A percentile compares a stretch with the other conserved stretches of the same genome.
Conservation (phyloP, 75 land plant species). For the Selaginella tamariscina region DNA sequence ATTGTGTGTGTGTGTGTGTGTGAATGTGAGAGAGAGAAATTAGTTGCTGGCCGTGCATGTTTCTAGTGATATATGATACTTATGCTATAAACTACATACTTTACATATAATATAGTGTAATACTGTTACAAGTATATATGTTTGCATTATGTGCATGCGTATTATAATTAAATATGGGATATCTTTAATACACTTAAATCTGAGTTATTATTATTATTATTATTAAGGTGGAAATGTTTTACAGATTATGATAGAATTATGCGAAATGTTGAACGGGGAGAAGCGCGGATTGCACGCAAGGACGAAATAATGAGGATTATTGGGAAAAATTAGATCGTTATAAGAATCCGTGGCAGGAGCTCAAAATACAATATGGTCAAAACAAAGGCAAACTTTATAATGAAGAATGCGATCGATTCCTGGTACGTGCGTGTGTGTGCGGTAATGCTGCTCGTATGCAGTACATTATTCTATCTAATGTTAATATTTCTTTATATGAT, state of each 20-base stretch:
- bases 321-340: conserved; percentile 8
- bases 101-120: no score
- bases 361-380: conserved; percentile 11
- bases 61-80: no score
- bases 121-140: no score
- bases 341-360: conserved; percentile 7
- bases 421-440: neutral
- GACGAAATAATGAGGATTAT: conserved; percentile 8
- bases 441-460: neutral
- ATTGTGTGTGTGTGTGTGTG: neutral
- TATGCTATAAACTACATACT: no score
- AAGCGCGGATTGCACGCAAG: conserved; percentile 8
- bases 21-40: neutral
- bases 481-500: no score
- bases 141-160: neutral
- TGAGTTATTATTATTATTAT: neutral
- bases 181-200: neutral
- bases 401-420: conserved; percentile 7
- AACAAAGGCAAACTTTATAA: conserved; percentile 9
- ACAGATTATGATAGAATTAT: conserved; percentile 2
- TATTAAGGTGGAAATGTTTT: neutral
- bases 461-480: no score
- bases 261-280: neutral
- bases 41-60: no score
- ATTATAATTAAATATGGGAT: no score